Evolutionary conservation across 106 monocot species (phyloP).

Genomic region (Apostasia ramifera): DNA sequence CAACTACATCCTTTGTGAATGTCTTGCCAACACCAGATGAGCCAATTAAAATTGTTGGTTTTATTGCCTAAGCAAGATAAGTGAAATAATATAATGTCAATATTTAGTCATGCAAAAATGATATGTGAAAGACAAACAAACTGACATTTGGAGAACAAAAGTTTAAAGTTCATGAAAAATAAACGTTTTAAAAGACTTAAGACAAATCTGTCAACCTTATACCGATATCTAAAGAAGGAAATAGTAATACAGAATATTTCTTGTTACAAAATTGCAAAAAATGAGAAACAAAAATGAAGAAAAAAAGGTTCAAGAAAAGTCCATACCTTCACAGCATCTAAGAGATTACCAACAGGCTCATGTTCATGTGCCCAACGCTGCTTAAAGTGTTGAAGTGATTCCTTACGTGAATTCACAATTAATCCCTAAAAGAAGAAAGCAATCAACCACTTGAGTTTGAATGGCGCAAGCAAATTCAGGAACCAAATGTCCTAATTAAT

Average conservation of each 20-base stretch:
- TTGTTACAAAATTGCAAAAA: no score
- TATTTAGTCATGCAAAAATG: neutral
- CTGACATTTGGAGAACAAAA: no score
- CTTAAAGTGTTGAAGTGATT: constrained; percentile 72
- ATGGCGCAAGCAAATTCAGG: no score
- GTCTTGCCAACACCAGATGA: constrained; percentile 80
- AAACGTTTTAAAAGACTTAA: no score
- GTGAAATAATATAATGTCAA: neutral
- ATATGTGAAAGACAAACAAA: no score
- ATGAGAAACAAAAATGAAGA: no score
- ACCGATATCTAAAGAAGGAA: no score
- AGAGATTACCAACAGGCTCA: constrained; percentile 44
- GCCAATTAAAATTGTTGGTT: constrained; percentile 89
- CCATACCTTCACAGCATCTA: constrained; percentile 71
- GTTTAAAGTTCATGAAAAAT: no score
- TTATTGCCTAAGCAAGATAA: constrained; percentile 49
- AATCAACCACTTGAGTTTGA: neutral
- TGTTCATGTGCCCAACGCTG: constrained; percentile 87
- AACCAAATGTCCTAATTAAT: neutral
- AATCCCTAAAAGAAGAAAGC: constrained; percentile 34
- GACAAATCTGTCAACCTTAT: no score
- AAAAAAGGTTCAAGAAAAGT: neutral
- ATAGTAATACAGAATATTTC: no score
- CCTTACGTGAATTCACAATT: constrained; percentile 51
- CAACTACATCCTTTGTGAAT: constrained; percentile 88